Conservation (phyloP, 2,329 filamentous ascomycete species). For the Cladophialophora chaetospira region DNA sequence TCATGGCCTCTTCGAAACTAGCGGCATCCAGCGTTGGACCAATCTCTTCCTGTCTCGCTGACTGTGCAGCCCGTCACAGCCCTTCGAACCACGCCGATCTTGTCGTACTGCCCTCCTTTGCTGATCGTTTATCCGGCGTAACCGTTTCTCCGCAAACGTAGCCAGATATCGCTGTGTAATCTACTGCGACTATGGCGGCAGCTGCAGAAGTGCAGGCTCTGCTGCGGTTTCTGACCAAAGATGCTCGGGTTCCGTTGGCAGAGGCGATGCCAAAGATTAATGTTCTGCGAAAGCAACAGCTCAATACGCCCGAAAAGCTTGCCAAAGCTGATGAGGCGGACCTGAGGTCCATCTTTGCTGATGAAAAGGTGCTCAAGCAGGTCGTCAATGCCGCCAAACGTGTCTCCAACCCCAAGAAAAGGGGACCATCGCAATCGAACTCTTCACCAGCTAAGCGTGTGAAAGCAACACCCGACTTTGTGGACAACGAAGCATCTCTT, state of each 20-base stretch:
- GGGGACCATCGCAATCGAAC: slow-evolving; percentile 41
- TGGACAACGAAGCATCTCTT: slow-evolving; percentile 40
- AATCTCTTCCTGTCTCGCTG: slow-evolving; percentile 1
- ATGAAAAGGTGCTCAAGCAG: slow-evolving; percentile 60
- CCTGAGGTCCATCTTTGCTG: slow-evolving; percentile 49
- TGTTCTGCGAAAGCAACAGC: slow-evolving; percentile 53
- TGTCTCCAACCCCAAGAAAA: slow-evolving; percentile 55
- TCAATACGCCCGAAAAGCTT: slow-evolving; percentile 48
- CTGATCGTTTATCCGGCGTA: background rate
- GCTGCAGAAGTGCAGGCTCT: slow-evolving; percentile 48
- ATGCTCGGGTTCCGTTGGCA: slow-evolving; percentile 58
- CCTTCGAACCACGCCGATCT: background rate
- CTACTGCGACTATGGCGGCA: slow-evolving; percentile 12
- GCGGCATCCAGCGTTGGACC: background rate
- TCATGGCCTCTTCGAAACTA: slow-evolving; percentile 1
- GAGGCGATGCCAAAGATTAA: slow-evolving; percentile 58
- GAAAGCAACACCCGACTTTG: slow-evolving; percentile 33
- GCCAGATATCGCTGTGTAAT: background rate
- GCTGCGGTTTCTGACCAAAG: slow-evolving; percentile 60
- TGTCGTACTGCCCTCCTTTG: background rate
- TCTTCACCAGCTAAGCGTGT: slow-evolving; percentile 33
- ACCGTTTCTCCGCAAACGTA: background rate
- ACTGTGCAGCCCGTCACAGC: background rate
- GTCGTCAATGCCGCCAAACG: slow-evolving; percentile 60
- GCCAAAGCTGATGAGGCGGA: slow-evolving; percentile 50